phyloP scores from a whole-genome alignment of 805 yeast species.

The Pichia nanzhaoensis region DNA sequence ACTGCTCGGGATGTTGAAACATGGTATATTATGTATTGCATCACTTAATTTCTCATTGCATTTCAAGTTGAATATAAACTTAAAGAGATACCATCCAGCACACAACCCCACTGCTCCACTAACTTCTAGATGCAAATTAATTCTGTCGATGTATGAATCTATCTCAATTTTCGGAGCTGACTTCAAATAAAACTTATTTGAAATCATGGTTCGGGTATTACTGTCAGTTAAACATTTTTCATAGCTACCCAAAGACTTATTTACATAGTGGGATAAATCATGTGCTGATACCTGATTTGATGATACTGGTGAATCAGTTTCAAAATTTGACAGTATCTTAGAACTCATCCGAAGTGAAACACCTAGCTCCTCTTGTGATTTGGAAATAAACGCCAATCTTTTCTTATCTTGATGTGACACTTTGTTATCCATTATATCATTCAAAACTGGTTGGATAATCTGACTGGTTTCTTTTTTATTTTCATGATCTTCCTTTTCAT shows the following conservation, averaged over 20 bases:
- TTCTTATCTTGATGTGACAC: background rate
- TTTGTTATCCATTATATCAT: constrained; percentile 1
- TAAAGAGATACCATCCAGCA: constrained; percentile 28
- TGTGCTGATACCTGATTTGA: background rate
- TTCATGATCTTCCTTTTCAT: background rate
- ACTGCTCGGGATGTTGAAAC: background rate
- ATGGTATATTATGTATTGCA: constrained; percentile 10
- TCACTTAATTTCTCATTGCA: constrained; percentile 11
- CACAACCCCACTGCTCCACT: constrained; percentile 29
- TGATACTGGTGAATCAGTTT: constrained; percentile 1
- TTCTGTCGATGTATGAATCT: constrained; percentile 26
- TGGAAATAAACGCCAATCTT: constrained; percentile 11
- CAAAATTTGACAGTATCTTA: constrained; percentile 26
- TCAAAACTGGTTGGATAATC: background rate
- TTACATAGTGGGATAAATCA: constrained; percentile 10
- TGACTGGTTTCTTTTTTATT: background rate
- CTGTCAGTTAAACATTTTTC: constrained; percentile 9
- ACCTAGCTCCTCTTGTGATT: constrained; percentile 25
- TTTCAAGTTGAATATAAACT: constrained; percentile 25
- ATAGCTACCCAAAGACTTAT: constrained; percentile 11
- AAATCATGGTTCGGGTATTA: constrained; percentile 13
- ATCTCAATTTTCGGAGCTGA: constrained; percentile 27
- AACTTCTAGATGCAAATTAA: constrained; percentile 25
- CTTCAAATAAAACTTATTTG: constrained; percentile 27
- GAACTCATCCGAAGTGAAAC: constrained; percentile 24